Base-by-base conservation (phyloP, 345 rosid species). In the Populus alba region DNA sequence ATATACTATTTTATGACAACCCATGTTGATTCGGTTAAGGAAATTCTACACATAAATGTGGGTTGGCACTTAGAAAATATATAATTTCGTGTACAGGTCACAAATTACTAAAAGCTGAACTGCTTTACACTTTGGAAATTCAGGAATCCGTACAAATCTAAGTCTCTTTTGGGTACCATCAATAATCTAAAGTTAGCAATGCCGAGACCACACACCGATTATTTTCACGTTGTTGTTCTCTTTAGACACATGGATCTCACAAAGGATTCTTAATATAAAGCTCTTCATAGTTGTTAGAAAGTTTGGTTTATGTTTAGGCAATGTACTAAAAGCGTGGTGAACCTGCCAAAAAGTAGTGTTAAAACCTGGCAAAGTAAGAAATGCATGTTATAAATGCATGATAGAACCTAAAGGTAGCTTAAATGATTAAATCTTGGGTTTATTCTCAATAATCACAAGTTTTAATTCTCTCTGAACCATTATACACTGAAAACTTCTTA, bases 1-100 rank as follows among this genome's bases (percentile, higher is more conserved):
- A 59, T 69, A 25, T 77, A 20, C 66, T 76, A 37, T 74, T 55
- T 77, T 27, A 70, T 77, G 70, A 77, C 80, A 77, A 4, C 72
- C 69, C 33, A 31, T 49, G 35, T 67, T 76, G 57, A 39, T 53
- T 35, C 53, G 15, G 51, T 37, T 23, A 9, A 33, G 63, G 47
- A n/a, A 27, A 76, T 47, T 43, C n/a, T 43, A 33, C 69, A 65
- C 16, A 20, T 33, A 67, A 37, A 57, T 35, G 0, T 3, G 57
- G 68, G 70, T 20, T 77, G 80, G 27, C 75, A 70, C 70, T 70
- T 70, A 0, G n/a, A 9, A 65, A 61, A n/a, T 4, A 13, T 33
- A 38, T 68, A 0, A 31, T 12, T 16, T 45, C 51, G 6, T 13
- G 1, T 23, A 15, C 22, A 51, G 49, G 17, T 9, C 17, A 1